These are phyloP conservation scores for Emmonsia crescens DNA, from an alignment of 2,329 filamentous ascomycete species.

Conservation along the genomic window DNA sequence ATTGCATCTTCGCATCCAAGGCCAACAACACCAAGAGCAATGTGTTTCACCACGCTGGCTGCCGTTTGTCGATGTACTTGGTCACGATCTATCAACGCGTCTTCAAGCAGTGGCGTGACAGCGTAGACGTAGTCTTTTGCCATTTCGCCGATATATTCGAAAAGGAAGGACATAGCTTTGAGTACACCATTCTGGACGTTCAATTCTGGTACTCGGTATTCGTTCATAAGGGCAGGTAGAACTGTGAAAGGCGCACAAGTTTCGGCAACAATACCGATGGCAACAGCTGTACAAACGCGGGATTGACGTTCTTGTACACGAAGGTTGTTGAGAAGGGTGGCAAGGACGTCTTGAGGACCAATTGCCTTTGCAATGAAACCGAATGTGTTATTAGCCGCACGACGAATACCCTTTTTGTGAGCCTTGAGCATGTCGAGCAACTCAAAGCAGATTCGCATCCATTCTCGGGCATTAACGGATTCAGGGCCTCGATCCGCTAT, in stretches of 20 bases:
- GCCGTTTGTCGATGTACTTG: conserved; percentile 97
- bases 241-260: conserved; percentile 98
- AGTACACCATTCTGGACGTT: conserved; percentile 98
- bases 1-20: conserved; percentile 97
- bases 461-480: conserved; percentile 91
- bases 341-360: conserved; percentile 90
- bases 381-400: conserved; percentile 98
- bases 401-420: conserved; percentile 97
- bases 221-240: conserved; percentile 97
- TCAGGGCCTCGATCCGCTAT: conserved; percentile 96
- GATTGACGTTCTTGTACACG: conserved; percentile 96
- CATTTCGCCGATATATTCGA: conserved; percentile 99
- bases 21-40: conserved; percentile 93
- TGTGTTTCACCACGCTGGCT: conserved; percentile 93
- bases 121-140: conserved; percentile 99
- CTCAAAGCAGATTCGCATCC: conserved; percentile 99
- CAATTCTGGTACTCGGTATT: conserved; percentile 94
- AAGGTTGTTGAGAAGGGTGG: conserved; percentile 90
- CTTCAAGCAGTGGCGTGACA: conserved; percentile 87
- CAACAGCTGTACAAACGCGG: conserved; percentile 94
- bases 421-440: conserved; percentile 98
- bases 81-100: conserved; percentile 93
- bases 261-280: conserved; percentile 96
- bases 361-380: conserved; percentile 99
- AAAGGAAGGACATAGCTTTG: conserved; percentile 92